Evolutionary conservation across 2,329 filamentous ascomycete genomes (phyloP).

Genomic region (Colletotrichum caudatum): DNA sequence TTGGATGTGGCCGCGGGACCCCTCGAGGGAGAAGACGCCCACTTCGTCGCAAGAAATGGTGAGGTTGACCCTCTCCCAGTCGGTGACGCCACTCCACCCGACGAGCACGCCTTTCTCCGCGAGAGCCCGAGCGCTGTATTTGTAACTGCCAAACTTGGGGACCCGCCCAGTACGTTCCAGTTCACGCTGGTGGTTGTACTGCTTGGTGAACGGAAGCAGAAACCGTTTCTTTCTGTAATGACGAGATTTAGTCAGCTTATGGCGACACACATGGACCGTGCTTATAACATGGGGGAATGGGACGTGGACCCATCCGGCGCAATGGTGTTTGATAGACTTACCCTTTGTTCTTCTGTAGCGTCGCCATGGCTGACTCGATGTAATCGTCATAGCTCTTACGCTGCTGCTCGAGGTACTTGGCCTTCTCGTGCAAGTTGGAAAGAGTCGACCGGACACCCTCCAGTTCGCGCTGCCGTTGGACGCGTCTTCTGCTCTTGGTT

Average conservation of each 20-base stretch:
- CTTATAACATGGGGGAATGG: conserved; percentile 31
- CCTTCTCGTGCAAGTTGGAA: conserved; percentile 83
- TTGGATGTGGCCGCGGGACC: conserved; percentile 91
- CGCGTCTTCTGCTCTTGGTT: conserved; percentile 91
- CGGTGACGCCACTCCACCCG: conserved; percentile 85
- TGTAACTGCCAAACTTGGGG: conserved; percentile 97
- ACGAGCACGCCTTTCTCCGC: conserved; percentile 95
- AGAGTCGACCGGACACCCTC: conserved; percentile 85
- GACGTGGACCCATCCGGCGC: conserved; percentile 13
- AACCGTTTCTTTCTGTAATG: conserved; percentile 83
- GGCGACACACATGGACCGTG: conserved; percentile 35
- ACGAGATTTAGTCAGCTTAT: conserved; percentile 45
- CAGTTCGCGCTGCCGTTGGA: conserved; percentile 91
- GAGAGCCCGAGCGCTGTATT: conserved; percentile 91
- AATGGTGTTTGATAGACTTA: conserved; percentile 54
- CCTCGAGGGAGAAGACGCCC: conserved; percentile 93
- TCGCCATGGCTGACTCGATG: conserved; percentile 98
- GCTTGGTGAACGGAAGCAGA: conserved; percentile 95
- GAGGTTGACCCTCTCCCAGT: conserved; percentile 93
- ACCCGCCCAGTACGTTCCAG: conserved; percentile 88
- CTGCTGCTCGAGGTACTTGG: conserved; percentile 92
- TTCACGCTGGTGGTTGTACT: conserved; percentile 98
- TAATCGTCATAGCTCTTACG: conserved; percentile 99
- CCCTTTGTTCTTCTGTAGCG: conserved; percentile 96
- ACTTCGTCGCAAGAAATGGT: conserved; percentile 96